These are phyloP conservation scores for Penicillium silybi DNA, from an alignment of 495 filamentous ascomycete species.

Conservation along the genomic window DNA sequence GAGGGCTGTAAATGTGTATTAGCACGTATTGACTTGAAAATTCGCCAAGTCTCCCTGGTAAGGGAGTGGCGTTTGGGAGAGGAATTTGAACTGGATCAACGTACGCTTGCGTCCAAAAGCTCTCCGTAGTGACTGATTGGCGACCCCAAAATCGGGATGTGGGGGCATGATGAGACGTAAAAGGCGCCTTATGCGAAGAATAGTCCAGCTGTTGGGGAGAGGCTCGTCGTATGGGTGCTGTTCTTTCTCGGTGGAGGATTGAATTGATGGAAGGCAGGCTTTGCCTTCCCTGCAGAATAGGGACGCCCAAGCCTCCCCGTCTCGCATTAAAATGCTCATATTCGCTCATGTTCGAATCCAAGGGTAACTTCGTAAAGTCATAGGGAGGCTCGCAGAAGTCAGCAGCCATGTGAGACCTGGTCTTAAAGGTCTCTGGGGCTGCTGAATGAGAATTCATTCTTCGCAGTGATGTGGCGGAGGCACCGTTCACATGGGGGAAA, in stretches of 20 bases:
- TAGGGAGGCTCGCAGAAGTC: background rate
- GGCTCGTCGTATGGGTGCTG: background rate
- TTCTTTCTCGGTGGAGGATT: background rate
- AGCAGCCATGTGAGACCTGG: background rate
- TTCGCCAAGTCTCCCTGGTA: too few species aligned
- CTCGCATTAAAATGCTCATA: background rate
- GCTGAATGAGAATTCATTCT: background rate
- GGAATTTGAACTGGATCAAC: background rate
- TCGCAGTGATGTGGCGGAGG: background rate
- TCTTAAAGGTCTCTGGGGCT: background rate
- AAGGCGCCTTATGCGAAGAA: background rate
- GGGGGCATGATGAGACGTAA: background rate
- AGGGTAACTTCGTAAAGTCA: background rate
- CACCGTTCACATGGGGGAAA: too few species aligned
- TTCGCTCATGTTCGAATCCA: background rate
- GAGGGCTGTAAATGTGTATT: background rate
- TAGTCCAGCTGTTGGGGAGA: background rate
- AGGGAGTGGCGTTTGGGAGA: background rate
- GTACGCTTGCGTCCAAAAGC: background rate
- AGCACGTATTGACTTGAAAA: background rate
- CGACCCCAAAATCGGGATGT: background rate
- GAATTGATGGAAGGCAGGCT: background rate
- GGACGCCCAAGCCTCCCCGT: background rate
- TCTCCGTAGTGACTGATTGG: background rate
- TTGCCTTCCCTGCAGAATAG: background rate